Base-by-base conservation (phyloP, 2,329 filamentous ascomycete species). In the Tolypocladium nubicola region DNA sequence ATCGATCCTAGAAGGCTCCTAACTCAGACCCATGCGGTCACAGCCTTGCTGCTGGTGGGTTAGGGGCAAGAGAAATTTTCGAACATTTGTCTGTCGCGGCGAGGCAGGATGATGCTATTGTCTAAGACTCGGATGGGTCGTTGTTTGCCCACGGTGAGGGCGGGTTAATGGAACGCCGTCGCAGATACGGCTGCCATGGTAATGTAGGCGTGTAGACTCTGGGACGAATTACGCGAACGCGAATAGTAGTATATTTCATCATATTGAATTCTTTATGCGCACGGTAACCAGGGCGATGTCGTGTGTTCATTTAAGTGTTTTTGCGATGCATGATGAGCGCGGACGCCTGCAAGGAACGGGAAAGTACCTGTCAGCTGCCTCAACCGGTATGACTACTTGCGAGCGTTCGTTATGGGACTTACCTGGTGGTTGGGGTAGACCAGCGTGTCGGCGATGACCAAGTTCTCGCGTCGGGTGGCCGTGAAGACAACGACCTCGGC, bases 401-500 rank as follows among this genome's bases (percentile, higher is more conserved):
- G 11, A n/a, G 13, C 33, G 30, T 19, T 54, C 6, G 10, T 6
- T 21, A 33, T 7, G 23, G 7, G 49, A 13, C 67, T 60, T 62
- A 90, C 90, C 82, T 97, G 92, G 69, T 96, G 91, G 66, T 87
- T 94, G 6, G 92, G 92, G 73, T 88, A 96, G 56, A 97, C 78
- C 60, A 97, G 74, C 7, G 89, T 88, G 73, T 97, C 92, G 23
- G 92, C 92, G 63, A 97, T 73, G 23, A 96, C 90, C 6, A 96
- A 90, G 69, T 97, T 97, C 75, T 96, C 90, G 64, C 87, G 83
- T 66, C 92, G 82, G 4, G 88, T 87, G 4, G 88, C 90, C 2
- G 88, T 80, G 68, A 96, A 97, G 9, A 97, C 91, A 39, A 96
- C 79, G 37, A 95, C 80, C 75, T 97, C 92, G 14, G 92, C 92